Percentiles rank a stretch among this genome's conserved stretches.
phyloP scores from a whole-genome alignment of 2,329 filamentous ascomycete species.

The Passalora sequoiae region DNA sequence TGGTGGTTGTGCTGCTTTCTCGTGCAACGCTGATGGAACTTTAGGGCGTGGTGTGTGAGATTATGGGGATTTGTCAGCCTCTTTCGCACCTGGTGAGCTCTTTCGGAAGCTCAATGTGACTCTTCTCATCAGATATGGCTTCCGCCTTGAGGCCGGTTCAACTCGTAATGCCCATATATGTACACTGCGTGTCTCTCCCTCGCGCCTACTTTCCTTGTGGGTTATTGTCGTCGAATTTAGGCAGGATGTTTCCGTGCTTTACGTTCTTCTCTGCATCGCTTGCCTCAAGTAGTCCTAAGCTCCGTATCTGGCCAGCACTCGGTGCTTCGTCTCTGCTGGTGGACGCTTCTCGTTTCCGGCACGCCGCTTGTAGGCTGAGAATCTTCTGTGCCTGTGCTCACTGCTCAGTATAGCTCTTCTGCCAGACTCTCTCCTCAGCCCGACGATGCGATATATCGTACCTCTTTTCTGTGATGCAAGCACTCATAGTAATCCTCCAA shows the following conservation, averaged over 20 bases:
- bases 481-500: slow-evolving; percentile 99
- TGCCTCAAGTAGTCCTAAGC: slow-evolving; percentile 69
- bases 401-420: not conserved
- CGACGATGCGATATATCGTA: slow-evolving; percentile 40
- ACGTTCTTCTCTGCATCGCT: slow-evolving; percentile 69
- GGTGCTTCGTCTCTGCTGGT: slow-evolving; percentile 75
- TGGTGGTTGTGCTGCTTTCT: slow-evolving; percentile 37
- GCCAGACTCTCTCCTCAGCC: too few species aligned
- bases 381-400: slow-evolving; percentile 66
- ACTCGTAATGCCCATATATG: slow-evolving; percentile 12
- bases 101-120: not conserved
- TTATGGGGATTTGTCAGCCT: not conserved
- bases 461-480: slow-evolving; percentile 98
- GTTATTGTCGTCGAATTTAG: slow-evolving; percentile 28
- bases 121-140: slow-evolving; percentile 2
- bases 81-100: too few species aligned
- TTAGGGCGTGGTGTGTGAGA: slow-evolving; percentile 12
- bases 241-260: slow-evolving; percentile 41
- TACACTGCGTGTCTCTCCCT: slow-evolving; percentile 3
- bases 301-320: slow-evolving; percentile 79
- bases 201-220: slow-evolving; percentile 11
- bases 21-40: slow-evolving; percentile 17
- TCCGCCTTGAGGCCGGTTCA: slow-evolving; percentile 1
- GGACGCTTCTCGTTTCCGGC: slow-evolving; percentile 71
- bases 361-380: slow-evolving; percentile 73